phyloP scores from a whole-genome alignment of 805 yeast genomes.

The Yarrowia sp. region DNA sequence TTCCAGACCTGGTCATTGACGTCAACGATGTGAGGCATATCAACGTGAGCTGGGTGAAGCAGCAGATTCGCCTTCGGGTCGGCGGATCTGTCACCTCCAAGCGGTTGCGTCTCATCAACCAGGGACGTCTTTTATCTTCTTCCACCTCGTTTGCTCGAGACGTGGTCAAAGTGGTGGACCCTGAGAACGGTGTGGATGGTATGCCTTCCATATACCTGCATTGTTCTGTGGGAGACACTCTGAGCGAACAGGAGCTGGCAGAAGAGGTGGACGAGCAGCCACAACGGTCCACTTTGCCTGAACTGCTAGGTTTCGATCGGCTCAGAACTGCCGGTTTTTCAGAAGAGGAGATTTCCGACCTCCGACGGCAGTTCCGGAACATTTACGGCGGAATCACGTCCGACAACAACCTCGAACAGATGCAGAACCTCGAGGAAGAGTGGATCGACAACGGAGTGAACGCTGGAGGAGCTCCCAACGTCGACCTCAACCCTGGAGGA shows the following conservation, averaged over 20 bases:
- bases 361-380: conserved; percentile 75
- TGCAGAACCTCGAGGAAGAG: conserved; percentile 68
- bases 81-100: conserved; percentile 51
- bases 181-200: conserved; percentile 39
- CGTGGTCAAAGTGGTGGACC: conserved; percentile 47
- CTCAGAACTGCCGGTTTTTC: conserved; percentile 83
- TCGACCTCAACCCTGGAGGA: conserved; percentile 44
- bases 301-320: conserved; percentile 84
- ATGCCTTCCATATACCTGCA: conserved; percentile 65
- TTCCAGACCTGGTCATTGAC: conserved; percentile 55
- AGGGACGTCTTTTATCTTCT: conserved; percentile 69
- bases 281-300: conserved; percentile 65
- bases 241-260: conserved; percentile 61
- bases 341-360: conserved; percentile 72
- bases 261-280: conserved; percentile 64
- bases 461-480: conserved; percentile 56
- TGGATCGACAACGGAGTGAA: conserved; percentile 85
- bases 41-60: conserved; percentile 54
- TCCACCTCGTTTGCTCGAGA: conserved; percentile 63
- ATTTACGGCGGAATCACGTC: conserved; percentile 51
- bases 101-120: conserved; percentile 67
- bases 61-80: conserved; percentile 53
- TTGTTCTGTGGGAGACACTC: conserved; percentile 75
- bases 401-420: conserved; percentile 21
- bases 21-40: conserved; percentile 49